Evolutionary conservation across 2,329 filamentous ascomycete genomes (phyloP), one percentile per base, ranked within the genome.

Genomic region (Exserohilum turcica): DNA sequence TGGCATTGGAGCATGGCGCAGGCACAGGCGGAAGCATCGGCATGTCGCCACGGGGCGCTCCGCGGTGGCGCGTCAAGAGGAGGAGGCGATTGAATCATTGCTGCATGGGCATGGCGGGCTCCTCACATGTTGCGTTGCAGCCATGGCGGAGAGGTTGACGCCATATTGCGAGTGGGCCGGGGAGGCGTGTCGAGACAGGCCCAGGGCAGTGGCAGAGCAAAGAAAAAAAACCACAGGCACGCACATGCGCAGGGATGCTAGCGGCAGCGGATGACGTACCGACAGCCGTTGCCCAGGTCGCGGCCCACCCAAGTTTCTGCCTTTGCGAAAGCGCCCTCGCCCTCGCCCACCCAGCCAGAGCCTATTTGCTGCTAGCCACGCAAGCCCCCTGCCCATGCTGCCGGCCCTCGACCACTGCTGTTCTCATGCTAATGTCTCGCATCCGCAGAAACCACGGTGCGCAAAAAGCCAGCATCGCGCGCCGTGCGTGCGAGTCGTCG

Each of bases 241-340:
- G n/a, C n/a, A n/a, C n/a, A n/a, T n/a, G n/a, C n/a, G n/a, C 38
- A 27, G 33, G 24, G 35, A 31, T 16, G 18, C 18, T 16, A 9
- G 32, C 47, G 51, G 56, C 46, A 48, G 46, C 51, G 49, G 32
- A 54, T 61, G 58, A 61, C 58, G 58, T 61, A 47, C 53, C 24
- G 44, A 33, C 33, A 38, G 32, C 29, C 37, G 45, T 40, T 33
- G 42, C 24, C 21, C 31, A 42, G 43, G 51, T 56, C 28, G 38
- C 52, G 36, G 24, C 16, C 35, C 43, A 39, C 48, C 47, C 48
- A 60, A 29, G 43, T 58, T 58, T 52, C 42, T 40, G 21, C 50
- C 47, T 35, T 43, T 38, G 21, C 21, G 21, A 24, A 24, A 7
- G 21, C 21, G 21, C 21, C 21, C 21, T 24, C 48, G 50, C 43